These are phyloP conservation scores for Kwoniella botswanensis DNA, from an alignment of 768 basidiomycete species.

Conservation along the genomic window DNA sequence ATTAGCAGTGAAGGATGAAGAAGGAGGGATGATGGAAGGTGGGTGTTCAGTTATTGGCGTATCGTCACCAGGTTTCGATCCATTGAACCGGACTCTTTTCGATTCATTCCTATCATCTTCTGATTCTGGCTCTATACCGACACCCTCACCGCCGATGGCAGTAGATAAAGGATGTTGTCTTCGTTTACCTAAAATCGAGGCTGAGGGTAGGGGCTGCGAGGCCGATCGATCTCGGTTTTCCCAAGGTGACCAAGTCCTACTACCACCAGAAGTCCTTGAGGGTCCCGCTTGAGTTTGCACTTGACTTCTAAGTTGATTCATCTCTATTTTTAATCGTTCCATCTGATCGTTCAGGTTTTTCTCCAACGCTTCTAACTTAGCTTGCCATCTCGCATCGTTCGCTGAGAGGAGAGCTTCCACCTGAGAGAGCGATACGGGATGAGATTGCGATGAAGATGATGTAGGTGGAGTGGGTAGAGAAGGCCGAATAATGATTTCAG, in stretches of 20 bases:
- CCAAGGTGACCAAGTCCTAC: conserved; percentile 16
- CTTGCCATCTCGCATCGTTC: conserved; percentile 25
- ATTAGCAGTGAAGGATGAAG: background rate
- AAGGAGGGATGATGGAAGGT: background rate
- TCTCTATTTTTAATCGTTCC: conserved; percentile 18
- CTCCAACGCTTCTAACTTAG: conserved; percentile 7
- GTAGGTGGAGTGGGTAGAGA: conserved; percentile 12
- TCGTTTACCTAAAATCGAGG: conserved; percentile 16
- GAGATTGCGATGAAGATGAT: conserved; percentile 9
- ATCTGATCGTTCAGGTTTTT: conserved; percentile 18
- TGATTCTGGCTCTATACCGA: background rate
- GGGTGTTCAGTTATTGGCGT: conserved; percentile 14
- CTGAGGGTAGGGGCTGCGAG: conserved; percentile 4
- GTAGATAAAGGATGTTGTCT: background rate
- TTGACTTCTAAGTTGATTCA: conserved; percentile 8
- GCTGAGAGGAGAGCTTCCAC: conserved; percentile 14
- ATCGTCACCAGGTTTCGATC: conserved; percentile 17
- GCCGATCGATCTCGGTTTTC: conserved; percentile 7
- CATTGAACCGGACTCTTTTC: conserved; percentile 23
- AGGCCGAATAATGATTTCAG: background rate
- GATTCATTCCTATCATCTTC: conserved; percentile 7
- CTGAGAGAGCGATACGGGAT: conserved; percentile 4
- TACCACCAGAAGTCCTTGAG: background rate
- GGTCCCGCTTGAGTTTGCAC: background rate
- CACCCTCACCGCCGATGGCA: background rate